A percentile compares a stretch with the other conserved stretches of the same genome.
Evolutionary conservation across 75 land plant genomes (phyloP).

Genomic region (Gnetum montanum): DNA sequence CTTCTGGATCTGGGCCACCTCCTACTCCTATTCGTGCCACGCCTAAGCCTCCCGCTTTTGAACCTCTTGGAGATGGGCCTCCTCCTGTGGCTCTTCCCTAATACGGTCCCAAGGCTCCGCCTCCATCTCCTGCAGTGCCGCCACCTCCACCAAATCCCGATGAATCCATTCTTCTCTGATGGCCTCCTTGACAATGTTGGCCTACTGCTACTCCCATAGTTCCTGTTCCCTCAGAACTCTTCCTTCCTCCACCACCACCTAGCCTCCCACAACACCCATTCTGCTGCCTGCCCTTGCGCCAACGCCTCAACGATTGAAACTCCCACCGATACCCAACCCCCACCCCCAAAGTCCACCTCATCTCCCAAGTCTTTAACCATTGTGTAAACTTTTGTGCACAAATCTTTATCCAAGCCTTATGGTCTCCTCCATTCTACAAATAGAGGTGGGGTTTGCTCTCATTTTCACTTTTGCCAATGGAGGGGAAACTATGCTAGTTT

Average conservation of each 20-base stretch:
- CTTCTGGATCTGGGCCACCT: no score
- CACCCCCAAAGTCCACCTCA: conserved; percentile 6
- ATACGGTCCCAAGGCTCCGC: neutral
- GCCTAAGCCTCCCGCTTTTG: neutral
- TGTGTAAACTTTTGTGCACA: no score
- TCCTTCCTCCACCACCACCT: conserved; percentile 11
- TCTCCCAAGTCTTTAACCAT: no score
- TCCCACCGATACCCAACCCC: conserved; percentile 16
- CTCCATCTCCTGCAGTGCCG: neutral
- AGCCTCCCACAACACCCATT: conserved; percentile 25
- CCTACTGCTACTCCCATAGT: no score
- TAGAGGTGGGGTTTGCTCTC: no score
- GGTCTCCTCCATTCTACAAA: neutral
- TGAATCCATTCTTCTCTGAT: neutral
- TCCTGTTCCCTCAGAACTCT: conserved; percentile 16
- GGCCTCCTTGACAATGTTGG: neutral
- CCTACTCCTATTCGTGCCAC: neutral
- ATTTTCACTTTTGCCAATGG: conserved; percentile 25
- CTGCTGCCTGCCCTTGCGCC: conserved; percentile 11
- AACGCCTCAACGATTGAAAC: conserved; percentile 25
- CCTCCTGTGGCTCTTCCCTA: no score
- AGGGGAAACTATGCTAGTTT: neutral
- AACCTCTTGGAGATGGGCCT: neutral
- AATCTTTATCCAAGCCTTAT: no score
- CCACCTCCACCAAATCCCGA: neutral